Evolutionary conservation across 345 rosid genomes (phyloP).

Genomic region (Salix purpurea): DNA sequence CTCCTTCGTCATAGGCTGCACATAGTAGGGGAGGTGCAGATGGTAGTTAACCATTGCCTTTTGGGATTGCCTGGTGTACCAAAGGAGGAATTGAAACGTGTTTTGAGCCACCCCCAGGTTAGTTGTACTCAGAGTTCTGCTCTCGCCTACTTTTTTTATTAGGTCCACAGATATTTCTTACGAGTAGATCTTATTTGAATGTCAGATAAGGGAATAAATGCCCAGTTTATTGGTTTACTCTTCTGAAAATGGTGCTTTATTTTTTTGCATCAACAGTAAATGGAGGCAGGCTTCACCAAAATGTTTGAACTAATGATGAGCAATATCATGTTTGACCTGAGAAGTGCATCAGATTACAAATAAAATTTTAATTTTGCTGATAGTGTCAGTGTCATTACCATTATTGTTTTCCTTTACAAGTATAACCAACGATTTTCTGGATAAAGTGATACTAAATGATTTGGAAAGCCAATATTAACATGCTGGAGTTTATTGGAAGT

Average conservation of each 20-base stretch:
- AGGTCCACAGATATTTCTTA: background rate
- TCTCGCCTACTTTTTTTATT: background rate
- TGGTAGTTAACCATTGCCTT: conserved; percentile 81
- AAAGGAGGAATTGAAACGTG: conserved; percentile 63
- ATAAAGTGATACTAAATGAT: background rate
- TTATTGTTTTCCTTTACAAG: background rate
- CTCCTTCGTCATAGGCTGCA: conserved; percentile 93
- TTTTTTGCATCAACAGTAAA: background rate
- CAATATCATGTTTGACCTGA: background rate
- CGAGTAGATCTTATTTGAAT: background rate
- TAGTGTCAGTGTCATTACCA: background rate
- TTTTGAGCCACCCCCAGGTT: conserved; percentile 93
- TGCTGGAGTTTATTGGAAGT: background rate
- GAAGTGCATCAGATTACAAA: background rate
- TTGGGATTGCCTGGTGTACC: conserved; percentile 67
- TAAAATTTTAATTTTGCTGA: background rate
- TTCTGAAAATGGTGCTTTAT: background rate
- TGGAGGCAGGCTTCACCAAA: background rate
- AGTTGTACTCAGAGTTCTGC: conserved; percentile 2
- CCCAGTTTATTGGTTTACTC: background rate
- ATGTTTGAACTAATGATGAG: background rate
- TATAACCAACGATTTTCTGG: background rate
- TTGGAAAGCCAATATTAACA: background rate
- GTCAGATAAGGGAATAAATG: background rate
- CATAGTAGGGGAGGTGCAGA: conserved; percentile 83